These are phyloP conservation scores for Setaria viridis DNA, from an alignment of 202 grass and related monocot species.

Conservation along the genomic window DNA sequence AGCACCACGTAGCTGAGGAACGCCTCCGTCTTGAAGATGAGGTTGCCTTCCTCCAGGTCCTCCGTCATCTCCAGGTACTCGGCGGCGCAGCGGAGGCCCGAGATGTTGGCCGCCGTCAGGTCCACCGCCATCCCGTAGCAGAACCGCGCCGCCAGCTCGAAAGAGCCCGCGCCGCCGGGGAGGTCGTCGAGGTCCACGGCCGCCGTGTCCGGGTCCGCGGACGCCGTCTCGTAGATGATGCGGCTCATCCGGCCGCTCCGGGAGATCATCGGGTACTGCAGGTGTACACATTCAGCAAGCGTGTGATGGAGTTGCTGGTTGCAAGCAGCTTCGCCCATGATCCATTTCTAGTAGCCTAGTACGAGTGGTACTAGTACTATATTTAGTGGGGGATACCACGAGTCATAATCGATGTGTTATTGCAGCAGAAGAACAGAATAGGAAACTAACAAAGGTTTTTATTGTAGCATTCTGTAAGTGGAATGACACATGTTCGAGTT, in stretches of 20 bases:
- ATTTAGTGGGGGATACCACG: background rate
- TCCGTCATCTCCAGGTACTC: constrained; percentile 99
- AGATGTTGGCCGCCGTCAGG: constrained; percentile 88
- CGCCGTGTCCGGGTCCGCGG: constrained; percentile 40
- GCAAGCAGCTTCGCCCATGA: background rate
- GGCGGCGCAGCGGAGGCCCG: constrained; percentile 82
- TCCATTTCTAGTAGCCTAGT: background rate
- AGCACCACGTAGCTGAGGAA: constrained; percentile 98
- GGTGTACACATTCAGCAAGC: background rate
- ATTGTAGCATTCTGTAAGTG: background rate
- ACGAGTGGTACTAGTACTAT: background rate
- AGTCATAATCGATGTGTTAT: background rate
- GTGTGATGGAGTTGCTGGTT: background rate
- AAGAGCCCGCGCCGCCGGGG: constrained; percentile 71
- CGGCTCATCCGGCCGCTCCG: constrained; percentile 89
- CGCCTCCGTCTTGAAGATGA: constrained; percentile 98
- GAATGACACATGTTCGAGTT: background rate
- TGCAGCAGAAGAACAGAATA: constrained; percentile 22
- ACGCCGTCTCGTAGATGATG: constrained; percentile 66
- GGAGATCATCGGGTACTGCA: constrained; percentile 87
- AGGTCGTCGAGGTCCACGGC: constrained; percentile 68
- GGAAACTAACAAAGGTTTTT: constrained; percentile 12
- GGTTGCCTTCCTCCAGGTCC: constrained; percentile 97
- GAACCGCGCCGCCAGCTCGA: constrained; percentile 91
- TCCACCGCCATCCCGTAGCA: constrained; percentile 96